Evolutionary conservation across 2,329 filamentous ascomycete genomes (phyloP).

Genomic region (Pseudogymnoascus sp.): DNA sequence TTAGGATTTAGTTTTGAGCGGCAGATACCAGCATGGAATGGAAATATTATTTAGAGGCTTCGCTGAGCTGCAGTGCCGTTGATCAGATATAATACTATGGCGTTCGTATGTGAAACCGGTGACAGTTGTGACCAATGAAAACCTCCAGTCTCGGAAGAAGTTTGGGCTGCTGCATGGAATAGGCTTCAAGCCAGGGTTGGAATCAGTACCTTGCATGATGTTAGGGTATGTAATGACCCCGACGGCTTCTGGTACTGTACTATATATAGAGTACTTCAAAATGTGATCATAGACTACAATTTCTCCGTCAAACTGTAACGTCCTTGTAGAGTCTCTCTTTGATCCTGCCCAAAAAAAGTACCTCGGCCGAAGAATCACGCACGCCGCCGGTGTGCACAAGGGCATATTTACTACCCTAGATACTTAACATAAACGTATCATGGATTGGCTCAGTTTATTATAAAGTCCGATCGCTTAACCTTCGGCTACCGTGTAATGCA

Average conservation of each 20-base stretch:
- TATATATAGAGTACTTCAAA: background rate
- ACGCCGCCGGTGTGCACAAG: background rate
- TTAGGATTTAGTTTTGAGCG: conserved; percentile 11
- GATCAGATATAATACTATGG: background rate
- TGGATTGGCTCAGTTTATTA: conserved; percentile 6
- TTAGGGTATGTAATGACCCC: background rate
- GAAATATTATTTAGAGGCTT: background rate
- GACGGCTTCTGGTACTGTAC: background rate
- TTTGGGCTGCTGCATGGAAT: background rate
- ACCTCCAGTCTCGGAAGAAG: background rate
- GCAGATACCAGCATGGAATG: conserved; percentile 11
- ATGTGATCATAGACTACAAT: background rate
- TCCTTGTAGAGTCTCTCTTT: background rate
- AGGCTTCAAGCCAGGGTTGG: background rate
- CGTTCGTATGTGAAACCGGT: background rate
- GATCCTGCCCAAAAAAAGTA: background rate
- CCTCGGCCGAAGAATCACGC: background rate
- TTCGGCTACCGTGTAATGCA: background rate
- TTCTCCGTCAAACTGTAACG: background rate
- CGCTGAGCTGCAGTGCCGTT: background rate
- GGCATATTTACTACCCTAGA: background rate
- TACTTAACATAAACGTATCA: background rate
- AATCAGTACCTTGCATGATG: conserved; percentile 5
- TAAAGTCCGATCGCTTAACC: conserved; percentile 2
- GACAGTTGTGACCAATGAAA: conserved; percentile 4